These are phyloP conservation scores for Macrolepiota fuliginosa DNA, from an alignment of 768 basidiomycete species.

Conservation along the genomic window DNA sequence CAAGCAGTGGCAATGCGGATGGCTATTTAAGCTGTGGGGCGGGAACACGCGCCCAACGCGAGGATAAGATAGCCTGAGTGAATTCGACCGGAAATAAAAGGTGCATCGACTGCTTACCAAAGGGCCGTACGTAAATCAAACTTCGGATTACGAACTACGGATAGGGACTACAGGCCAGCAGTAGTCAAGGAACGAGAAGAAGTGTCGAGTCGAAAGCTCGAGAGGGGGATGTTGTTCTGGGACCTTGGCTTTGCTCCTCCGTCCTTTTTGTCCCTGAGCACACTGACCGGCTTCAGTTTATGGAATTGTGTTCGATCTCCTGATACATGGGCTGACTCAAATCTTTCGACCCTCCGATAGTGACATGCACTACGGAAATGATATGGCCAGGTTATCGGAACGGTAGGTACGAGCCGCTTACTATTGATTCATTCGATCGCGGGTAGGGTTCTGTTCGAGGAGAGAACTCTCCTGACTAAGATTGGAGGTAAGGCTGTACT, in stretches of 20 bases:
- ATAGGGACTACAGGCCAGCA: neutral
- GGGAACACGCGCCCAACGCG: neutral
- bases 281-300: neutral
- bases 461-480: neutral
- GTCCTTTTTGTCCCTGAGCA: neutral
- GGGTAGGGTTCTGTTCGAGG: neutral
- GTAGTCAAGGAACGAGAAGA: neutral
- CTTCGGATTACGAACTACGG: neutral
- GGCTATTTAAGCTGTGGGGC: neutral
- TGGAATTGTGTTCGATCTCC: neutral
- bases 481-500: neutral
- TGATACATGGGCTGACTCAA: neutral
- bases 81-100: neutral
- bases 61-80: neutral
- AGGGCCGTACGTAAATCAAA: neutral
- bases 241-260: neutral
- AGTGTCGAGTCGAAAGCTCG: neutral
- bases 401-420: neutral
- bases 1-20: neutral
- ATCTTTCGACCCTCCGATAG: neutral
- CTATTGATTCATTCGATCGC: neutral
- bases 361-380: neutral
- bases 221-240: neutral
- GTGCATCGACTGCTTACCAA: neutral
- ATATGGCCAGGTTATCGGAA: neutral